Evolutionary conservation across 78 protist species (phyloP).

Genomic region (Dictyostelium discoideum): DNA sequence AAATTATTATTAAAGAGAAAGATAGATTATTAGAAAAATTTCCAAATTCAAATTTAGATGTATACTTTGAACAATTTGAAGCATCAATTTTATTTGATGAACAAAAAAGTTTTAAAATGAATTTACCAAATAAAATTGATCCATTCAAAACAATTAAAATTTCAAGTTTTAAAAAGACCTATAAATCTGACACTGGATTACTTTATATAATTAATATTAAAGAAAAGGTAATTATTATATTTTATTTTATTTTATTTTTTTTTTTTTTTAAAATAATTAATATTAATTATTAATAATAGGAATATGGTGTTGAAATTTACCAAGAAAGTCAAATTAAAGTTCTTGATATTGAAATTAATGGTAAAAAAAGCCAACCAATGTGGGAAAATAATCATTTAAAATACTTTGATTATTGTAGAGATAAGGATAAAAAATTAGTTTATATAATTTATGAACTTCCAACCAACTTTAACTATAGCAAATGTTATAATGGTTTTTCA

Average conservation of each 20-base stretch:
- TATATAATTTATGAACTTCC: neutral
- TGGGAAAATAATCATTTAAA: neutral
- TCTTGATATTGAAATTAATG: neutral
- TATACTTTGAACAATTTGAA: neutral
- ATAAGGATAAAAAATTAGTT: neutral
- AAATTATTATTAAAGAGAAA: neutral
- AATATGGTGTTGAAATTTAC: neutral
- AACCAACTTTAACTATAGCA: neutral
- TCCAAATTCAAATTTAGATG: neutral
- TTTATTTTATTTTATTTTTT: too few species aligned
- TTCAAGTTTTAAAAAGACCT: neutral
- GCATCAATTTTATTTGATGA: neutral
- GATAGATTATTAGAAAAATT: neutral
- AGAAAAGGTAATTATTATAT: neutral
- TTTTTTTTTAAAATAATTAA: too few species aligned
- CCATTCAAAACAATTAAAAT: neutral
- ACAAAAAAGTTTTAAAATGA: neutral
- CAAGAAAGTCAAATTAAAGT: too few species aligned
- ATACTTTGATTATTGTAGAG: neutral
- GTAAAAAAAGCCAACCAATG: too few species aligned
- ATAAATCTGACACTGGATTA: neutral
- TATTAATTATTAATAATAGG: neutral
- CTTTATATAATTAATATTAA: neutral
- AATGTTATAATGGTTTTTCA: neutral
- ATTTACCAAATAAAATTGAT: neutral